phyloP scores from a whole-genome alignment of 345 rosid species.

The Hypericum androsaemum region DNA sequence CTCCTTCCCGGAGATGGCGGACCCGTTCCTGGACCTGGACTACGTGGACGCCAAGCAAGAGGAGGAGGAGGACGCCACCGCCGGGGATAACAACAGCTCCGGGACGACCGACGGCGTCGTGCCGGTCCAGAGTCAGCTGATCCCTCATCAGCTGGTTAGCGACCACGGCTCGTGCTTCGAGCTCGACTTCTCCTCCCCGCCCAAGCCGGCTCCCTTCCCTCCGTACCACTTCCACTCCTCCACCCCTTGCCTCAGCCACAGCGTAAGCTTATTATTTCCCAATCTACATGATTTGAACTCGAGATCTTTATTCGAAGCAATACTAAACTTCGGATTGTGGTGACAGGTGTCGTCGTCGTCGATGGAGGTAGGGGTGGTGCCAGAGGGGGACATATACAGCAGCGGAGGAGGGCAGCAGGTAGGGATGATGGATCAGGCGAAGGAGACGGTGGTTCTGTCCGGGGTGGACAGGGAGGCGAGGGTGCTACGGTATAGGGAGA shows the following conservation, averaged over 20 bases:
- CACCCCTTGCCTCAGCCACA: constrained; percentile 38
- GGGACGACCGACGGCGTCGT: constrained; percentile 45
- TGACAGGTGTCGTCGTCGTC: constrained; percentile 63
- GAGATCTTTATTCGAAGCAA: neutral
- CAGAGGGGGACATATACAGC: constrained; percentile 47
- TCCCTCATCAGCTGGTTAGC: constrained; percentile 21
- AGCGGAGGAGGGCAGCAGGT: constrained; percentile 9
- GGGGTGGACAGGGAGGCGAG: constrained; percentile 83
- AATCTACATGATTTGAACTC: neutral
- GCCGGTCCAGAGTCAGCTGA: constrained; percentile 45
- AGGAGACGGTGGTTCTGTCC: neutral
- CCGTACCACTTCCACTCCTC: constrained; percentile 6
- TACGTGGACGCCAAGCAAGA: constrained; percentile 52
- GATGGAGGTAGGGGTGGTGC: constrained; percentile 56
- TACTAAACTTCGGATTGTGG: neutral
- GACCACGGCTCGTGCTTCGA: constrained; percentile 40
- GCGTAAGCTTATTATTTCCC: constrained; percentile 35
- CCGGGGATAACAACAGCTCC: constrained; percentile 22
- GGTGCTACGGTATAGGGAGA: constrained; percentile 87
- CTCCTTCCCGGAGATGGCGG: constrained; percentile 48
- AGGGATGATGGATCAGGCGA: neutral
- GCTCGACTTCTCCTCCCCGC: constrained; percentile 40
- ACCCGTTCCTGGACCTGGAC: constrained; percentile 72
- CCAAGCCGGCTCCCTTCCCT: constrained; percentile 9
- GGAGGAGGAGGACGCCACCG: constrained; percentile 65